These are phyloP conservation scores for Hordeum vulgare DNA, from an alignment of 176 grass and related monocot genomes.

Conservation along the genomic window DNA sequence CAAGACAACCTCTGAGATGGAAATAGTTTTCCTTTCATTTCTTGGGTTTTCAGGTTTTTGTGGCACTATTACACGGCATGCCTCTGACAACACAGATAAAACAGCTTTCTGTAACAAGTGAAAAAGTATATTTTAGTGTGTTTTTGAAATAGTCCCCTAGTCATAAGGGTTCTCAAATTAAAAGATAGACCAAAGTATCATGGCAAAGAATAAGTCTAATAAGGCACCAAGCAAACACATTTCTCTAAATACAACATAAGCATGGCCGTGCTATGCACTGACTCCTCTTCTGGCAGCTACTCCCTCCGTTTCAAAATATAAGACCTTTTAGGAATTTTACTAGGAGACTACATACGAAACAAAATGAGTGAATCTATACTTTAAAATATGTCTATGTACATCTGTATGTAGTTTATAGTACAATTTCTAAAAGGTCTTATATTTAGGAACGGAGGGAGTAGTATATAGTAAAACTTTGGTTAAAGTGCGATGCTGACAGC, in stretches of 20 bases:
- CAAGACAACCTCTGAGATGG: constrained; percentile 69
- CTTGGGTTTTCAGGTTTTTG: constrained; percentile 44
- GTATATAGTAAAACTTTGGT: not conserved
- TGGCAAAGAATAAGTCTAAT: constrained; percentile 7
- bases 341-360: too few species aligned
- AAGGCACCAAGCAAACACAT: not conserved
- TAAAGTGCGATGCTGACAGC: not conserved
- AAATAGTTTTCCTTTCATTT: constrained; percentile 56
- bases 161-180: not conserved
- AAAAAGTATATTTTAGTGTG: constrained; percentile 6
- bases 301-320: too few species aligned
- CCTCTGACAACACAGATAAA: constrained; percentile 72
- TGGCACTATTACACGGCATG: constrained; percentile 36
- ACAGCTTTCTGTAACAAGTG: constrained; percentile 82
- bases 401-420: too few species aligned
- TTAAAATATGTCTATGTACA: too few species aligned
- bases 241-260: not conserved
- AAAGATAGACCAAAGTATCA: constrained; percentile 2
- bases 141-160: not conserved
- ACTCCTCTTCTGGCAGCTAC: not conserved
- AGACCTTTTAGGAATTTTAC: too few species aligned
- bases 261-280: not conserved
- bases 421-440: too few species aligned
- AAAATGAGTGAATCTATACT: too few species aligned
- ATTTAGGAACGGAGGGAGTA: too few species aligned